Base-by-base conservation (phyloP, 345 rosid species). In the Salix caprea region DNA sequence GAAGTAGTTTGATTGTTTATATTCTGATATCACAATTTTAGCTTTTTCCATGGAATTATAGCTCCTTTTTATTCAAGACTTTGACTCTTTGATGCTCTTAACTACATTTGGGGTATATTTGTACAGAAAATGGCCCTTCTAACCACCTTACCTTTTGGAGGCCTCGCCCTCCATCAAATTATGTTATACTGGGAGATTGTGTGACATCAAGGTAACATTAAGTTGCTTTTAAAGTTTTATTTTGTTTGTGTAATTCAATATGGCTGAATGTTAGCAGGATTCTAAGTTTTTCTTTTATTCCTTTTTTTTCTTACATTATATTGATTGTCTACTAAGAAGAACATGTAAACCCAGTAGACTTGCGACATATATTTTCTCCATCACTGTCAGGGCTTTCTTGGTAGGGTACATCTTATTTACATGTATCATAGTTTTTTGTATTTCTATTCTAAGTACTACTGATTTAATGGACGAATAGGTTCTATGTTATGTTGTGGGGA, bases 111-210 rank as follows among this genome's bases (percentile, higher is more conserved):
- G 66, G 37, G 10, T 69, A 23, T 67, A 66, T 71, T 44, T 75
- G 4, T 82, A 81, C 94, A 96, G 99, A 89, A 79, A 90, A 84
- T 83, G 97, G 93, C 52, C 83, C 90, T 15, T 79, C 70, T 79
- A 89, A 90, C 84, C 90, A 87, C 74, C 96, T 96, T 76, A 92
- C 99, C 52, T 88, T 96, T 80, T 96, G 99, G 99, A 91, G 99
- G 82, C 97, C 99, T 80, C 91, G 82, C 72, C 94, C 98, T 82
- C 98, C 99, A 56, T 79, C 97, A 66, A 92, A 96, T 82, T 96
- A 92, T 88, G 98, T 92, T 82, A 90, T 92, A 75, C 78, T 96
- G 82, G 99, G 99, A 80, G 99, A 96, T 79, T 96, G 98, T 83
- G 94, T 96, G 86, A 96, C 98, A 30, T 92, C 99, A 79, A 96